These are phyloP conservation scores for Suillus decipiens DNA, from an alignment of 768 basidiomycete genomes.

Conservation along the genomic window DNA sequence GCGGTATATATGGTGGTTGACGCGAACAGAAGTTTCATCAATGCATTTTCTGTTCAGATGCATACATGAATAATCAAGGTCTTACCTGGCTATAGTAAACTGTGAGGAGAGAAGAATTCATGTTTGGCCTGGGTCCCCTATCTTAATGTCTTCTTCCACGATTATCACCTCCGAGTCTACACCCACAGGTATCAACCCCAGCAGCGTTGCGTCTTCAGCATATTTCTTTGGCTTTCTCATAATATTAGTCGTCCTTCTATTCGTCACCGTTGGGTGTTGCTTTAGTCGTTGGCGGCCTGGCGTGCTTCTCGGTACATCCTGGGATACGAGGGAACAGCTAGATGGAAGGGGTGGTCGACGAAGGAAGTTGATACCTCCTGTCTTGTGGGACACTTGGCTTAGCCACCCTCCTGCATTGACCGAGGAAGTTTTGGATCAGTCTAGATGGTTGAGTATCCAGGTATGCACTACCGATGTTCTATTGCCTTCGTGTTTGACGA, in stretches of 20 bases:
- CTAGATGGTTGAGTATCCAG: neutral
- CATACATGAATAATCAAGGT: too few species aligned
- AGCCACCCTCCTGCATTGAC: neutral
- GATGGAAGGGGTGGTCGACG: neutral
- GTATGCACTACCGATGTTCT: neutral
- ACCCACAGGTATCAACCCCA: neutral
- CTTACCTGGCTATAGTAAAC: neutral
- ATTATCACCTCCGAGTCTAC: neutral
- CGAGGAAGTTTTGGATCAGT: neutral
- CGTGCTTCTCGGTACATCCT: neutral
- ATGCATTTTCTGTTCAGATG: too few species aligned
- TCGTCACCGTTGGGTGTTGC: neutral
- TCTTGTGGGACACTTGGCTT: neutral
- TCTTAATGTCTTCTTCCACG: neutral
- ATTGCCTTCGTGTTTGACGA: neutral
- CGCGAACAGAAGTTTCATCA: too few species aligned
- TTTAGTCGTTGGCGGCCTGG: neutral
- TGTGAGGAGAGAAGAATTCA: neutral
- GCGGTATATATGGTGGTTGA: too few species aligned
- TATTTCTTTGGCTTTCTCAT: neutral
- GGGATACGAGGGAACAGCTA: neutral
- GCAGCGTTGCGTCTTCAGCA: neutral
- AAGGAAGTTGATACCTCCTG: neutral
- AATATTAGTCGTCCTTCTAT: neutral
- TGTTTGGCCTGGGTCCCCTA: neutral